Conservation (phyloP, 768 basidiomycete genomes). For the Psilocybe sp. region DNA sequence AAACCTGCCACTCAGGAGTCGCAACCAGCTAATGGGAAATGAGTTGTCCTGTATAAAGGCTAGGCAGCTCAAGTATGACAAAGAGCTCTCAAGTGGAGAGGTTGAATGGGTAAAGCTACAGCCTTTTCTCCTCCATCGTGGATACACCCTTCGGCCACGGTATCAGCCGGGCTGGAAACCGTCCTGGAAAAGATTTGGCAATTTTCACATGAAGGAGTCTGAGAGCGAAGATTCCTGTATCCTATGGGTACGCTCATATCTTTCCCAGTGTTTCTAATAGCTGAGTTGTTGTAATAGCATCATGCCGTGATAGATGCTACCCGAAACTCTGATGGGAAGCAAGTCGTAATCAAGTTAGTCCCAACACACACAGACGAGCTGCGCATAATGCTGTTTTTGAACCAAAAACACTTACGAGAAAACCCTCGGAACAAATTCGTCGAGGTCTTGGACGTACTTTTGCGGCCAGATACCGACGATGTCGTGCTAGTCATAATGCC, state of each 20-base stretch:
- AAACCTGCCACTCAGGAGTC: too few relatives aligned
- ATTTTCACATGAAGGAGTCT: too few relatives aligned
- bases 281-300: too few relatives aligned
- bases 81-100: too few relatives aligned
- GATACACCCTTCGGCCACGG: constrained; percentile 8
- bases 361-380: constrained; percentile 7
- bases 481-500: constrained; percentile 12
- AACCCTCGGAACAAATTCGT: constrained; percentile 10
- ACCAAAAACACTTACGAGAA: not conserved
- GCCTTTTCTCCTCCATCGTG: constrained; percentile 1
- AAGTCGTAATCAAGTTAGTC: constrained; percentile 14
- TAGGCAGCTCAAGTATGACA: too few relatives aligned
- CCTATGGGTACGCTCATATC: too few relatives aligned
- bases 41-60: too few relatives aligned
- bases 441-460: constrained; percentile 10
- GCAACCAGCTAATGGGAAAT: too few relatives aligned
- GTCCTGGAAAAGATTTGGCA: not conserved
- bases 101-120: constrained; percentile 1
- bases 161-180: constrained; percentile 9
- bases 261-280: too few relatives aligned
- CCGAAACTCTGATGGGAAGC: constrained; percentile 3
- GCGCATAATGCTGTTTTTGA: not conserved
- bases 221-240: too few relatives aligned
- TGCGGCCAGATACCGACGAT: constrained; percentile 7
- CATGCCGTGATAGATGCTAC: constrained; percentile 6